Conservation (phyloP, 2,329 filamentous ascomycete species). For the Conoideocrella luteorostrata region DNA sequence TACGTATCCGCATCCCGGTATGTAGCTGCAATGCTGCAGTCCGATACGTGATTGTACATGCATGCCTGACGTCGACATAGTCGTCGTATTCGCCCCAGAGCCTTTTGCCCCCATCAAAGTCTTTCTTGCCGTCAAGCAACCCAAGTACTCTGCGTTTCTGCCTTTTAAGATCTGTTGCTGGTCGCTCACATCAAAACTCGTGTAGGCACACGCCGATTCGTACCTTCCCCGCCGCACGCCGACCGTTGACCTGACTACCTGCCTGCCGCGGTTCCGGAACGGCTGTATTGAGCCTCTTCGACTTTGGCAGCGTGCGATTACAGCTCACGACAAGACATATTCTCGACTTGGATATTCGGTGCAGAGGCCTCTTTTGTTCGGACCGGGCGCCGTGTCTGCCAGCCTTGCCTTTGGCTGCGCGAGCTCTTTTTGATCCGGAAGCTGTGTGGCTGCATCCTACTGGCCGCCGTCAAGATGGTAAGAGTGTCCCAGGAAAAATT, state of each 20-base stretch:
- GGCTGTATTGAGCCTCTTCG: conserved; percentile 7
- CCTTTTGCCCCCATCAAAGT: background rate
- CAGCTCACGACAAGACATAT: background rate
- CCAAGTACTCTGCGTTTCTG: no score
- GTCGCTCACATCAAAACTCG: conserved; percentile 2
- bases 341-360: background rate
- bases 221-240: conserved; percentile 7
- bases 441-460: conserved; percentile 7
- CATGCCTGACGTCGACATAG: conserved; percentile 7
- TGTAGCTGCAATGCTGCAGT: background rate
- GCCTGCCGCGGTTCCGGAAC: conserved; percentile 4
- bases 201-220: conserved; percentile 4
- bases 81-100: conserved; percentile 5
- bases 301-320: background rate
- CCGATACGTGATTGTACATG: background rate
- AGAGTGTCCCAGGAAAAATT: conserved; percentile 1
- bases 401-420: conserved; percentile 3
- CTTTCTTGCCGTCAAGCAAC: background rate
- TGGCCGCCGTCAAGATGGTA: conserved; percentile 11
- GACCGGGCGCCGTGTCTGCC: conserved; percentile 2
- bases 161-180: no score
- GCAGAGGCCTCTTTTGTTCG: background rate
- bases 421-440: conserved; percentile 3
- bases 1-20: background rate
- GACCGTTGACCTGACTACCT: conserved; percentile 4